These are phyloP conservation scores for Nelumbo lutea DNA, from an alignment of 164 flowering plant genomes.

Conservation along the genomic window DNA sequence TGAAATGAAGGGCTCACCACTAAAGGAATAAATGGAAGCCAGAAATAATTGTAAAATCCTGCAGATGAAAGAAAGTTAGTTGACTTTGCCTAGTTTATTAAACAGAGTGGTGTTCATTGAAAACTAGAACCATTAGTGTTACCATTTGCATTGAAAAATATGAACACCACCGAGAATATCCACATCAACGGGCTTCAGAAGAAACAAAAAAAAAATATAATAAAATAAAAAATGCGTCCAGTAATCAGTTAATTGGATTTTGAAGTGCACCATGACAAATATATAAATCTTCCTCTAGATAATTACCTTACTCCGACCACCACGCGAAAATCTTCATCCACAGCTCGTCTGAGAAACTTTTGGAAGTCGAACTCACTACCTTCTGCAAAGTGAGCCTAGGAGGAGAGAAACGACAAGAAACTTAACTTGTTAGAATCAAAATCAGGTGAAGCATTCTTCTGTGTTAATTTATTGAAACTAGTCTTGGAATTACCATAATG, in stretches of 20 bases:
- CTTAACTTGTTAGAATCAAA: neutral
- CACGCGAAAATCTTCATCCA: slow-evolving; percentile 44
- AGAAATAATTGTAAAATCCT: neutral
- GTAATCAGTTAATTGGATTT: too few relatives aligned
- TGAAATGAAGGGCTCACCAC: neutral
- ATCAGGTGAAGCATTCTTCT: too few relatives aligned
- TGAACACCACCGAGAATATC: neutral
- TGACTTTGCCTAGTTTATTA: neutral
- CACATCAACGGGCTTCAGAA: slow-evolving; percentile 43
- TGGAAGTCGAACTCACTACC: slow-evolving; percentile 39
- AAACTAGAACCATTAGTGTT: neutral
- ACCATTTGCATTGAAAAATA: slow-evolving; percentile 3
- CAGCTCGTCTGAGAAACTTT: slow-evolving; percentile 36
- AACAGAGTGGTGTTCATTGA: neutral
- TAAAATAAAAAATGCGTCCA: too few relatives aligned
- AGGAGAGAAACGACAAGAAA: neutral
- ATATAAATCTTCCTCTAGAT: neutral
- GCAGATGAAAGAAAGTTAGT: neutral
- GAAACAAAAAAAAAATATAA: too few relatives aligned
- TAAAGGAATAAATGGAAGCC: slow-evolving; percentile 4
- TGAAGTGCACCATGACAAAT: neutral
- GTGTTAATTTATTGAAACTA: neutral
- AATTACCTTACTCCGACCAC: slow-evolving; percentile 46
- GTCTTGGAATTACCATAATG: slow-evolving; percentile 35
- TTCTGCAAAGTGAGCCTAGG: slow-evolving; percentile 50